These are phyloP conservation scores for Phytophthora agathidicida DNA, from an alignment of 352 stramenopile species.

Conservation along the genomic window DNA sequence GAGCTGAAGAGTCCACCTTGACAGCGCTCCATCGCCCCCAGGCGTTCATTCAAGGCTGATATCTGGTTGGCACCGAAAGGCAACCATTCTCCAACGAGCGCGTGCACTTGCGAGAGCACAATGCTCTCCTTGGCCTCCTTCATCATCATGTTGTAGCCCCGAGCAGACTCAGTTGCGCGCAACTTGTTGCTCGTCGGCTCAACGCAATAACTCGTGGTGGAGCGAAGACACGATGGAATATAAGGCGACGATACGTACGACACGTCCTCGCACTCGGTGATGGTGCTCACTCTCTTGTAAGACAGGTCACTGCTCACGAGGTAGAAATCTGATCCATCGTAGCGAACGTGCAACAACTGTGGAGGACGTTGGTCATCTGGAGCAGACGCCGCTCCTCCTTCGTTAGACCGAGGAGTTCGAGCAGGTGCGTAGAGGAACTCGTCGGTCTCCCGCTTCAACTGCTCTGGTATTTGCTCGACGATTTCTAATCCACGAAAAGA, in stretches of 20 bases:
- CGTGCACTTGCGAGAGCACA: constrained; percentile 94
- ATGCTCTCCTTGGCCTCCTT: constrained; percentile 96
- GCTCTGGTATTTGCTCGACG: constrained; percentile 85
- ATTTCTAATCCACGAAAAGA: constrained; percentile 89
- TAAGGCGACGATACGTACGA: constrained; percentile 98
- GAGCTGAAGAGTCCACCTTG: constrained; percentile 97
- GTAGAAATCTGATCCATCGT: constrained; percentile 79
- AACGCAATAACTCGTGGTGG: constrained; percentile 84
- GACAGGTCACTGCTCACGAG: constrained; percentile 48
- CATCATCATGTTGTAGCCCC: constrained; percentile 89
- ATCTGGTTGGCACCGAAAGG: constrained; percentile 98
- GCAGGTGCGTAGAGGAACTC: constrained; percentile 55
- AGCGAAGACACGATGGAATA: constrained; percentile 95
- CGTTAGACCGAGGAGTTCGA: background rate
- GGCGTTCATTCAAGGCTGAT: constrained; percentile 95
- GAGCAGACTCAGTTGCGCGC: constrained; percentile 88
- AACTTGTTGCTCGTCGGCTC: constrained; percentile 95
- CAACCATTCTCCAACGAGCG: constrained; percentile 97
- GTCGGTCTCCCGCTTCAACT: constrained; percentile 72
- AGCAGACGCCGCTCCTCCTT: background rate
- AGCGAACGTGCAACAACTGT: constrained; percentile 55
- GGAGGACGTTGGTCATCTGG: constrained; percentile 8
- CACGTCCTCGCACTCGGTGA: constrained; percentile 97
- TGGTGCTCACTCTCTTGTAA: constrained; percentile 90
- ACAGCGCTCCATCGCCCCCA: constrained; percentile 95